These are phyloP conservation scores for Arbutus unedo DNA, from an alignment of 148 eudicot species.

Conservation along the genomic window DNA sequence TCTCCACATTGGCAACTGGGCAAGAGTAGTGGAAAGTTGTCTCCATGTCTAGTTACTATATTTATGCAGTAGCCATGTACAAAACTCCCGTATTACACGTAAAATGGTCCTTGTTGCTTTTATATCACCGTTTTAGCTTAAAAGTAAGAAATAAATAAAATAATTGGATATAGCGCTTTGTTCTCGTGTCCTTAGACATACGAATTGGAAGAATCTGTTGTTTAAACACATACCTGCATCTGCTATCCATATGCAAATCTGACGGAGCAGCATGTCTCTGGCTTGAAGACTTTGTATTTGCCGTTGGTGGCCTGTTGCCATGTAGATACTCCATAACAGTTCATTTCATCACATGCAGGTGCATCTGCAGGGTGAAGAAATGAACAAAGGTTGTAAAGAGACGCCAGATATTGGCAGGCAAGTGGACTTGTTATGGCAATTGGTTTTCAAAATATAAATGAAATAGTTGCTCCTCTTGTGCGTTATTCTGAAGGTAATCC, in stretches of 20 bases:
- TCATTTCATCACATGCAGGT: slow-evolving; percentile 29
- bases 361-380: slow-evolving; percentile 26
- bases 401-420: slow-evolving; percentile 28
- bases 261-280: background rate
- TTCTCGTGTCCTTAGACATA: background rate
- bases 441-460: background rate
- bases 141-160: background rate
- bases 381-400: slow-evolving; percentile 20
- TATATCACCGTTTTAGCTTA: background rate
- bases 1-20: background rate
- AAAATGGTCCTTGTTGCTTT: background rate
- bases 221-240: background rate
- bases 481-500: background rate
- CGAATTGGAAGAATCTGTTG: background rate
- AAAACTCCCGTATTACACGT: background rate
- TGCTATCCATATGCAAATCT: background rate
- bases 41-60: background rate
- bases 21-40: background rate
- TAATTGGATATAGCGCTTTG: background rate
- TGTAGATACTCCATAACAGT: background rate
- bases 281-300: slow-evolving; percentile 7
- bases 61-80: background rate
- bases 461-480: background rate
- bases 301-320: too few species aligned
- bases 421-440: slow-evolving; percentile 16